phyloP scores from a whole-genome alignment of 2,329 filamentous ascomycete genomes.

The Phaeosphaeriaceae sp. region DNA sequence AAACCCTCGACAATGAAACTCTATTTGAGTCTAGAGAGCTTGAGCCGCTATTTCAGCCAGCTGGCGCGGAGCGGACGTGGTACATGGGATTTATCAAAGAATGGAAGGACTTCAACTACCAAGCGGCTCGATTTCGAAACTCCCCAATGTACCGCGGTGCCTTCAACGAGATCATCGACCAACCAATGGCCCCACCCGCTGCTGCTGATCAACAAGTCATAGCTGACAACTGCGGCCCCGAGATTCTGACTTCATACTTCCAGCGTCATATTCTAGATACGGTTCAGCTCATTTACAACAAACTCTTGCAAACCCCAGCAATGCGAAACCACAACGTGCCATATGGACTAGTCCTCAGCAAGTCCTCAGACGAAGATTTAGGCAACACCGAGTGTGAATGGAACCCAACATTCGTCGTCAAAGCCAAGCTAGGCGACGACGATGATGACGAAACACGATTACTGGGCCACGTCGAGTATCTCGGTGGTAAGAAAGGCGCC shows the following conservation, averaged over 20 bases:
- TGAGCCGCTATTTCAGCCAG: constrained; percentile 11
- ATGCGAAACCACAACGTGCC: neutral
- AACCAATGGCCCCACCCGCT: constrained; percentile 3
- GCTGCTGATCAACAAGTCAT: neutral
- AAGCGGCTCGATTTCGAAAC: constrained; percentile 6
- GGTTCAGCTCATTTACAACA: constrained; percentile 6
- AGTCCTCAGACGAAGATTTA: constrained; percentile 5
- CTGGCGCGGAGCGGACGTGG: constrained; percentile 15
- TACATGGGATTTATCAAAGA: constrained; percentile 22
- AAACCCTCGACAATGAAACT: neutral
- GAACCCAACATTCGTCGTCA: constrained; percentile 17
- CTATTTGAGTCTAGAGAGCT: neutral
- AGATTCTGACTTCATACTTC: constrained; percentile 10
- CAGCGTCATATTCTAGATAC: constrained; percentile 12
- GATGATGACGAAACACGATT: constrained; percentile 9
- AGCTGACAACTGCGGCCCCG: neutral
- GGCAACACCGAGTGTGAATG: constrained; percentile 8
- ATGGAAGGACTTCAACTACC: constrained; percentile 14
- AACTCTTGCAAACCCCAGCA: constrained; percentile 3
- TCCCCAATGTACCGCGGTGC: neutral
- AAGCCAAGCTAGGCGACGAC: constrained; percentile 1
- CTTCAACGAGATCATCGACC: constrained; percentile 11
- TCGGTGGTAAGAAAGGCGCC: constrained; percentile 19
- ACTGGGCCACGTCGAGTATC: constrained; percentile 27
- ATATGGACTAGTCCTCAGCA: constrained; percentile 5